Conservation (phyloP, 306 rosid species). For the Morella rubra region DNA sequence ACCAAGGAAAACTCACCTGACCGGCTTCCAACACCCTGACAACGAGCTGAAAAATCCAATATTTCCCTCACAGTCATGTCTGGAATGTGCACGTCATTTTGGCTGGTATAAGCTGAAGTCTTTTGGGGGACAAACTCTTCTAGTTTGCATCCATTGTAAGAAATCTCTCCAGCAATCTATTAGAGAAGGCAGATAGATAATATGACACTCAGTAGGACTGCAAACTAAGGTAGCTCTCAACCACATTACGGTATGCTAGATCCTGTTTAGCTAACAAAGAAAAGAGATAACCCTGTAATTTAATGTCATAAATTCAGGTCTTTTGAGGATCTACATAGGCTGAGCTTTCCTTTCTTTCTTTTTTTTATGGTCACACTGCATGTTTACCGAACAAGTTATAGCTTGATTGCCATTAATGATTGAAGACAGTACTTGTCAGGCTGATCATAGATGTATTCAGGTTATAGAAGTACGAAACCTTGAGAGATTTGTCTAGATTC, state of each 20-base stretch:
- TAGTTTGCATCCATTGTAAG: conserved; percentile 58
- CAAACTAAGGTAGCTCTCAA: neutral
- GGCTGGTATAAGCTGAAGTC: conserved; percentile 71
- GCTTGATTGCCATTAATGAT: no score
- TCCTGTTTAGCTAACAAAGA: neutral
- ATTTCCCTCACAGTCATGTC: conserved; percentile 85
- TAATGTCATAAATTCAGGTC: neutral
- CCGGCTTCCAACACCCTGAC: conserved; percentile 72
- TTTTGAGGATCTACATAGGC: neutral
- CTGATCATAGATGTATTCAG: neutral
- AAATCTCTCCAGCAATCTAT: conserved; percentile 52
- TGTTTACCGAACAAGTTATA: neutral
- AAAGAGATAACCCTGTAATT: neutral
- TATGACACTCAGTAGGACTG: neutral
- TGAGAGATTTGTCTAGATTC: conserved; percentile 38
- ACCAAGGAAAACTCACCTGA: conserved; percentile 39
- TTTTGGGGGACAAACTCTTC: conserved; percentile 63
- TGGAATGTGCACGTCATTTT: conserved; percentile 59
- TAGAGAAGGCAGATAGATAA: neutral
- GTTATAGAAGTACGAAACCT: conserved; percentile 19
- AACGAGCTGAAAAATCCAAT: conserved; percentile 66
- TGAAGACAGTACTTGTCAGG: neutral
- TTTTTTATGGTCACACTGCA: neutral
- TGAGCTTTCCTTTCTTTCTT: neutral
- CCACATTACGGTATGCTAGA: neutral